Evolutionary conservation across 2,329 filamentous ascomycete genomes (phyloP).

Genomic region (Elsinoe ampelina): DNA sequence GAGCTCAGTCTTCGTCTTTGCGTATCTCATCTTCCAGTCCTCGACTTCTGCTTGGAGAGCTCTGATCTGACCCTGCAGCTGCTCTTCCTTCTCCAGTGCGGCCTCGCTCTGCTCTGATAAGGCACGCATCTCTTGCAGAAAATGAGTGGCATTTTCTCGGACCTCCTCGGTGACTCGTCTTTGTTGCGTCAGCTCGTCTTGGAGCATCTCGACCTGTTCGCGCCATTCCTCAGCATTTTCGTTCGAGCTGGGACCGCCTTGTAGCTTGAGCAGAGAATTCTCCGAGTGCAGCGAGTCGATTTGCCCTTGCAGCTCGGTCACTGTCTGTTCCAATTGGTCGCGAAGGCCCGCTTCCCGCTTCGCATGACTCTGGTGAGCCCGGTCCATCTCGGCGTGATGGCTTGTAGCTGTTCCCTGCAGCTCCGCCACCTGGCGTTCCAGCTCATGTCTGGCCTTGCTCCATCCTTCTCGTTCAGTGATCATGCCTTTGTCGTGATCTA

Average conservation of each 20-base stretch:
- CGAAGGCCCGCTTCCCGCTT: constrained; percentile 17
- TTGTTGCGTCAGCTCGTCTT: constrained; percentile 61
- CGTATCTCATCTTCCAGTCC: constrained; percentile 85
- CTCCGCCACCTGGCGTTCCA: constrained; percentile 31
- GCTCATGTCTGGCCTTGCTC: constrained; percentile 54
- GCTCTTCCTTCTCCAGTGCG: constrained; percentile 72
- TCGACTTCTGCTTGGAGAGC: constrained; percentile 73
- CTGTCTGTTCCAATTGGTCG: constrained; percentile 15
- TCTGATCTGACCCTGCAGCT: constrained; percentile 64
- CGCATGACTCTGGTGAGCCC: constrained; percentile 45
- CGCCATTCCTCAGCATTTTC: constrained; percentile 26
- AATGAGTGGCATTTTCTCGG: constrained; percentile 69
- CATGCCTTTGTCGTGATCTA: constrained; percentile 32
- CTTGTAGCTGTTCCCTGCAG: constrained; percentile 15
- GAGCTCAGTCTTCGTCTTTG: constrained; percentile 77
- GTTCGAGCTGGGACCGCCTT: constrained; percentile 23
- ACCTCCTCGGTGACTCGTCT: constrained; percentile 80
- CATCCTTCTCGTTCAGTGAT: constrained; percentile 22
- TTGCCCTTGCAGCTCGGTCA: constrained; percentile 14
- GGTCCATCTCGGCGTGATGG: constrained; percentile 35
- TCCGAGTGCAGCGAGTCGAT: constrained; percentile 18
- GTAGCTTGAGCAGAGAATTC: constrained; percentile 26
- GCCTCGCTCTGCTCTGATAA: constrained; percentile 72
- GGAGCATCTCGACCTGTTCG: constrained; percentile 31
- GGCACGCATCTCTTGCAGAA: constrained; percentile 78